These are phyloP conservation scores for Scheffersomyces stambukii DNA, from an alignment of 1,139 yeast genomes.

Conservation along the genomic window DNA sequence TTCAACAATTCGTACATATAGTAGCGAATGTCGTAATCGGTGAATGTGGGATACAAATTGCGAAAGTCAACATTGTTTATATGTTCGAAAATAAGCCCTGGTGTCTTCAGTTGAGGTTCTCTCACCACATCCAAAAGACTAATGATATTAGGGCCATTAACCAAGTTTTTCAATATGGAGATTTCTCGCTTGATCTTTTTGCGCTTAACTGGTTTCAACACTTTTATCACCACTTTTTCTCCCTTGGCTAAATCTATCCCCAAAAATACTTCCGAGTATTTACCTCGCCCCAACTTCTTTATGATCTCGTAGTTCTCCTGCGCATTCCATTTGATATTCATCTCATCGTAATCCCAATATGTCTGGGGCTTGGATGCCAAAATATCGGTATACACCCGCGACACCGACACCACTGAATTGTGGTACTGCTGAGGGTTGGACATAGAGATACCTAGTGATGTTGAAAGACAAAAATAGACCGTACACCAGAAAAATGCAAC, in stretches of 20 bases:
- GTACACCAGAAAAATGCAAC: too few relatives aligned
- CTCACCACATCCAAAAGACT: slow-evolving; percentile 81
- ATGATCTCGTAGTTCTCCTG: slow-evolving; percentile 46
- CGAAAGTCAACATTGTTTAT: slow-evolving; percentile 90
- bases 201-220: slow-evolving; percentile 92
- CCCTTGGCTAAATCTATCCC: slow-evolving; percentile 32
- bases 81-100: slow-evolving; percentile 89
- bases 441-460: too few relatives aligned
- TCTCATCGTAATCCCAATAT: slow-evolving; percentile 49
- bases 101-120: slow-evolving; percentile 88
- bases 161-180: slow-evolving; percentile 82
- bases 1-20: slow-evolving; percentile 85
- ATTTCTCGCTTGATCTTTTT: slow-evolving; percentile 96
- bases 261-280: slow-evolving; percentile 45
- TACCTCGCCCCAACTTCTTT: slow-evolving; percentile 45
- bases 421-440: slow-evolving; percentile 4
- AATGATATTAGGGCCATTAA: slow-evolving; percentile 83
- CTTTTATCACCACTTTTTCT: slow-evolving; percentile 75
- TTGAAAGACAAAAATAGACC: too few relatives aligned
- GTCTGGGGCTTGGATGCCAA: slow-evolving; percentile 39
- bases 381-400: slow-evolving; percentile 42
- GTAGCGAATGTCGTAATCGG: slow-evolving; percentile 76
- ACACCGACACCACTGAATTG: slow-evolving; percentile 25
- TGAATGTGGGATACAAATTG: slow-evolving; percentile 83
- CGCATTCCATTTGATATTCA: slow-evolving; percentile 42